These are phyloP conservation scores for Calonectria pteridis DNA, from an alignment of 2,329 filamentous ascomycete genomes.

Conservation along the genomic window DNA sequence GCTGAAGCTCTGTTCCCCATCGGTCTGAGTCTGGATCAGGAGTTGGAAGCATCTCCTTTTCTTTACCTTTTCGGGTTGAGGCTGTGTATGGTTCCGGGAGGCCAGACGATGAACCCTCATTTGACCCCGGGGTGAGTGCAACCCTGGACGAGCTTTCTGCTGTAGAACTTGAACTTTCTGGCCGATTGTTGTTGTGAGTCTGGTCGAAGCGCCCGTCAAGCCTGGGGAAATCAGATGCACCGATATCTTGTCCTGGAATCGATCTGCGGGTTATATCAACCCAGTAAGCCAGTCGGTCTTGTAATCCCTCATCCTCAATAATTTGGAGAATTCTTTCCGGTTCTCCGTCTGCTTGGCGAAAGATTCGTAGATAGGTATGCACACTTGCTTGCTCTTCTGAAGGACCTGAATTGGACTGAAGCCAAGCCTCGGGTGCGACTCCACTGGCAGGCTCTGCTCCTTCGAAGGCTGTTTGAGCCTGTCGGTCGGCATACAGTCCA, in stretches of 20 bases:
- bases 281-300: constrained; percentile 71
- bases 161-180: constrained; percentile 40
- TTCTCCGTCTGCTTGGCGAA: constrained; percentile 71
- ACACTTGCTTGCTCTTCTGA: constrained; percentile 42
- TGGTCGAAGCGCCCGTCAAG: constrained; percentile 13
- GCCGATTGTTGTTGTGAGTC: constrained; percentile 13
- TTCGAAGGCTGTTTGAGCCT: constrained; percentile 22
- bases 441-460: constrained; percentile 20
- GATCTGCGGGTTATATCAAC: constrained; percentile 62
- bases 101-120: constrained; percentile 31
- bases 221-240: neutral
- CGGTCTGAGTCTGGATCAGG: constrained; percentile 24
- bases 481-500: constrained; percentile 29
- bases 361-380: constrained; percentile 63
- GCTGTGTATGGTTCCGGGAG: neutral
- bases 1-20: constrained; percentile 24
- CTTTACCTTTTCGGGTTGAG: constrained; percentile 43
- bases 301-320: constrained; percentile 70
- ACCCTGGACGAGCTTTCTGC: constrained; percentile 42
- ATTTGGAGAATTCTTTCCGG: constrained; percentile 70
- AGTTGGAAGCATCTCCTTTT: constrained; percentile 29
- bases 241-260: constrained; percentile 34
- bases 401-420: constrained; percentile 5
- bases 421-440: constrained; percentile 17
- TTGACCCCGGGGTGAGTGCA: constrained; percentile 40